Conservation (phyloP, 805 yeast genomes). For the Lachancea cidri region DNA sequence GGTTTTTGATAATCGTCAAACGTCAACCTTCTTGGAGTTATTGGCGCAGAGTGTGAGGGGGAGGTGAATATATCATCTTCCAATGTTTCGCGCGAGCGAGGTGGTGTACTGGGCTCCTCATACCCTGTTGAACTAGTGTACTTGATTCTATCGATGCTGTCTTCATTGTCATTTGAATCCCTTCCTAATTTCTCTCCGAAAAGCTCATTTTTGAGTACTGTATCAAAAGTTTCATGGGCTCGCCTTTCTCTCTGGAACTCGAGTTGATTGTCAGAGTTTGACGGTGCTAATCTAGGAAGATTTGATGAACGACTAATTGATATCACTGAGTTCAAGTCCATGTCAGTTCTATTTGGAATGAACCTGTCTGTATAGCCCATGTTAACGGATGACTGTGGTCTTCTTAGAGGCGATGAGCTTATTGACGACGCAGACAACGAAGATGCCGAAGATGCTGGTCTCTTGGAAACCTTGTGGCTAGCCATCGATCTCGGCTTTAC, state of each 20-base stretch:
- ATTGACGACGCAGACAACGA: conserved; percentile 21
- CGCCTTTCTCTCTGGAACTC: conserved; percentile 69
- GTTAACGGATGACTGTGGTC: conserved; percentile 26
- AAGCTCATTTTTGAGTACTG: conserved; percentile 80
- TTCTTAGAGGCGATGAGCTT: conserved; percentile 28
- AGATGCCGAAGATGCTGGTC: conserved; percentile 18
- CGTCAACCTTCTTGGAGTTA: conserved; percentile 33
- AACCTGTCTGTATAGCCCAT: conserved; percentile 70
- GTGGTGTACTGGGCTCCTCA: conserved; percentile 11
- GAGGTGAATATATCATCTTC: conserved; percentile 4
- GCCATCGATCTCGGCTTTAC: conserved; percentile 16
- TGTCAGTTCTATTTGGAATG: conserved; percentile 82
- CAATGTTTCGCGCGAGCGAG: conserved; percentile 4
- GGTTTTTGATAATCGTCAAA: conserved; percentile 20
- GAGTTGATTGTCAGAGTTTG: conserved; percentile 48
- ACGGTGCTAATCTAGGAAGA: conserved; percentile 22
- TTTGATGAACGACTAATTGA: conserved; percentile 28
- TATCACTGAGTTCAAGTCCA: conserved; percentile 83
- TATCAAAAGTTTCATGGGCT: conserved; percentile 81
- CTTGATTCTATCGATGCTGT: conserved; percentile 29
- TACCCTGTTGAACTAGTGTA: conserved; percentile 29
- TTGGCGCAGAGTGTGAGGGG: conserved; percentile 24
- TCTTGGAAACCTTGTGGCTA: conserved; percentile 16
- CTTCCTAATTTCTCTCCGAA: conserved; percentile 81
- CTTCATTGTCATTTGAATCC: conserved; percentile 28